Evolutionary conservation across 257 asterid species (phyloP).

Genomic region (Nicotiana paniculata): DNA sequence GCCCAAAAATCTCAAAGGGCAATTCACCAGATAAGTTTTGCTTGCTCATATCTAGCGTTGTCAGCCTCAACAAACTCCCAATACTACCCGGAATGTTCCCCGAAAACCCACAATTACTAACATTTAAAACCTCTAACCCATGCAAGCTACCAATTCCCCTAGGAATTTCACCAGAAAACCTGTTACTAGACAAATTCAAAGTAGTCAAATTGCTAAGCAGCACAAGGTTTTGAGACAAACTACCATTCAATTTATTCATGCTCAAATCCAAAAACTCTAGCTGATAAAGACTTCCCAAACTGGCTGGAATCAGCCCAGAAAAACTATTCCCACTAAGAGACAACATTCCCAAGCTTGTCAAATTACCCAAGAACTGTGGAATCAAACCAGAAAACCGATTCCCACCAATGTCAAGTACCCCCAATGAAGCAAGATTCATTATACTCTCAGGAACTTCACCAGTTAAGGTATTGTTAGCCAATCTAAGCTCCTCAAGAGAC

Average conservation of each 20-base stretch:
- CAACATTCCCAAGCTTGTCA: slow-evolving; percentile 31
- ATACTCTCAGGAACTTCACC: slow-evolving; percentile 42
- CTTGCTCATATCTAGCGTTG: slow-evolving; percentile 52
- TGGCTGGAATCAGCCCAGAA: slow-evolving; percentile 33
- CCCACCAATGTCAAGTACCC: slow-evolving; percentile 51
- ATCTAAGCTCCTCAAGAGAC: slow-evolving; percentile 42
- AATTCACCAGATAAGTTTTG: slow-evolving; percentile 52
- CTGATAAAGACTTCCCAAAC: slow-evolving; percentile 34
- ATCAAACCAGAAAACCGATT: slow-evolving; percentile 42
- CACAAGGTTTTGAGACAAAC: slow-evolving; percentile 37
- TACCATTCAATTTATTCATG: slow-evolving; percentile 37
- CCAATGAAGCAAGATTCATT: slow-evolving; percentile 31
- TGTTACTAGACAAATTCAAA: slow-evolving; percentile 51
- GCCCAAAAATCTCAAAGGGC: slow-evolving; percentile 49
- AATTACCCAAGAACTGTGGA: slow-evolving; percentile 33
- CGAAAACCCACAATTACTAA: slow-evolving; percentile 48
- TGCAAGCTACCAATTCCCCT: slow-evolving; percentile 34
- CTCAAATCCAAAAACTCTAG: slow-evolving; percentile 46
- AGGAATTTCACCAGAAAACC: slow-evolving; percentile 42
- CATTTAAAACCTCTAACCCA: slow-evolving; percentile 42
- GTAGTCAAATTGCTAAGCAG: slow-evolving; percentile 40
- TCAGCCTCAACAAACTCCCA: slow-evolving; percentile 50
- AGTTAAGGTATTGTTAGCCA: slow-evolving; percentile 51
- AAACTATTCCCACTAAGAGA: slow-evolving; percentile 44
- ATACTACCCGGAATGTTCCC: slow-evolving; percentile 46